phyloP scores from a whole-genome alignment of 441 rosid genomes.

The Eruca vesicaria region DNA sequence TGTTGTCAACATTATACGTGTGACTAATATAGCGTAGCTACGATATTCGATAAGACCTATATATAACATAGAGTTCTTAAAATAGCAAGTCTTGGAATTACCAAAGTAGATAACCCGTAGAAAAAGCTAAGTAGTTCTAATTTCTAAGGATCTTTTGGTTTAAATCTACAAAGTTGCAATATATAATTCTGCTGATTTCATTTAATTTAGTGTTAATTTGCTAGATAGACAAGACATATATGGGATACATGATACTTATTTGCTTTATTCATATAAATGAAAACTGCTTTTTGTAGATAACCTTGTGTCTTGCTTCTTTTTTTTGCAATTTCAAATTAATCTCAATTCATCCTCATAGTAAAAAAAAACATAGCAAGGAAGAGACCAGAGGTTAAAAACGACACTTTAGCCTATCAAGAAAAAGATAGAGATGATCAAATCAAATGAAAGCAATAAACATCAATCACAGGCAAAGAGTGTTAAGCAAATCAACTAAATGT shows the following conservation, averaged over 20 bases:
- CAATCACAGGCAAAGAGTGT: constrained; percentile 39
- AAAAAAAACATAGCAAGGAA: constrained; percentile 14
- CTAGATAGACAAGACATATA: neutral
- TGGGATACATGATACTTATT: neutral
- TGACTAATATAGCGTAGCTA: constrained; percentile 29
- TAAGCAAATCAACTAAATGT: constrained; percentile 4
- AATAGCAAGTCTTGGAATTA: constrained; percentile 34
- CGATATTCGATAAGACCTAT: constrained; percentile 39
- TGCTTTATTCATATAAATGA: neutral
- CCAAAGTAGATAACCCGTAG: constrained; percentile 29
- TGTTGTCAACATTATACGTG: neutral
- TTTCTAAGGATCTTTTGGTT: neutral
- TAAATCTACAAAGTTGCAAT: neutral
- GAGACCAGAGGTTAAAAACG: constrained; percentile 28
- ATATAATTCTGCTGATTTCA: neutral
- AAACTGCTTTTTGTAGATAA: neutral
- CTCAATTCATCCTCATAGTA: neutral
- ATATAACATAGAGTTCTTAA: constrained; percentile 34
- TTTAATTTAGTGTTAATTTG: neutral
- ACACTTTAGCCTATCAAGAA: constrained; percentile 15
- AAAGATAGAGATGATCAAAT: constrained; percentile 23
- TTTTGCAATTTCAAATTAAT: neutral
- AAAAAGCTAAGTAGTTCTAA: neutral
- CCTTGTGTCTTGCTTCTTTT: neutral
- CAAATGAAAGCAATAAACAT: constrained; percentile 38